A percentile compares a stretch with the other conserved stretches of the same genome.
These are phyloP conservation scores for Oxyria digyna DNA, from an alignment of 148 eudicot genomes.

Conservation along the genomic window DNA sequence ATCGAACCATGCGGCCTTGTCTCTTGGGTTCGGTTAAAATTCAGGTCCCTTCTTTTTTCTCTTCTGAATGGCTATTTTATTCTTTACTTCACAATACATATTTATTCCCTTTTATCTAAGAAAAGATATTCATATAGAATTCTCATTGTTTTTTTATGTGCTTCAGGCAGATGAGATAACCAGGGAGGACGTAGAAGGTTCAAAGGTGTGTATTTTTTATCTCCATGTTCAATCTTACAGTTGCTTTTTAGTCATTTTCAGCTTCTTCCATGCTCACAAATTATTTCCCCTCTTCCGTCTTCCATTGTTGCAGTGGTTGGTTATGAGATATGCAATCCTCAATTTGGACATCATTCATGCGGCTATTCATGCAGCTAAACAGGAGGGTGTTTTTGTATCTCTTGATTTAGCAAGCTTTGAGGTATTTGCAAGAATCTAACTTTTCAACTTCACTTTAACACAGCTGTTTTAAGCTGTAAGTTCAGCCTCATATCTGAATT, in stretches of 20 bases:
- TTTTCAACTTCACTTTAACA: background rate
- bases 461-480: background rate
- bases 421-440: slow-evolving; percentile 27
- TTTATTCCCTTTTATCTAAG: background rate
- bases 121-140: background rate
- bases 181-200: slow-evolving; percentile 68
- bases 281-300: background rate
- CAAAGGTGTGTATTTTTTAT: slow-evolving; percentile 51
- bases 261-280: background rate
- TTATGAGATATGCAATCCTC: slow-evolving; percentile 65
- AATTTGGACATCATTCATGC: slow-evolving; percentile 63
- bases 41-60: slow-evolving; percentile 52
- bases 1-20: slow-evolving; percentile 95
- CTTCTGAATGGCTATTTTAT: background rate
- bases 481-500: background rate
- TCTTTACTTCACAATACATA: background rate
- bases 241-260: background rate
- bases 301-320: slow-evolving; percentile 67
- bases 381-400: slow-evolving; percentile 64
- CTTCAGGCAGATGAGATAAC: slow-evolving; percentile 67
- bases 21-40: slow-evolving; percentile 73
- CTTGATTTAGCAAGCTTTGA: slow-evolving; percentile 97
- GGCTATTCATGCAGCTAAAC: slow-evolving; percentile 63
- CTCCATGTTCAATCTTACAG: background rate
- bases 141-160: slow-evolving; percentile 4